phyloP scores from a whole-genome alignment of 768 basidiomycete genomes.

The Agrocybe praecox region DNA sequence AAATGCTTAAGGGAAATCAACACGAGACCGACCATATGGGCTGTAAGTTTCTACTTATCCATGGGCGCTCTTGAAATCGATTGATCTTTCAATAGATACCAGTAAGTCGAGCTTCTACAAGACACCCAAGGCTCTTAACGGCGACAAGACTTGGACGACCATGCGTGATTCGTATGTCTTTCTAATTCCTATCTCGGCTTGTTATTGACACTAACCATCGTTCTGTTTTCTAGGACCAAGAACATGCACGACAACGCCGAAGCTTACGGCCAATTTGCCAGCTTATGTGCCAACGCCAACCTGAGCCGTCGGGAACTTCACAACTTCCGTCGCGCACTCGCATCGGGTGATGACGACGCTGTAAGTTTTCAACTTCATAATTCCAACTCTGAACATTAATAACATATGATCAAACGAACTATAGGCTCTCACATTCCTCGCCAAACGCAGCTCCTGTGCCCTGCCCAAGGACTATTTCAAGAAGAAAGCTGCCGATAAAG shows the following conservation, averaged over 20 bases:
- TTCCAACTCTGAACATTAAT: not conserved
- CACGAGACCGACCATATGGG: not conserved
- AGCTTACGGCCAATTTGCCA: not conserved
- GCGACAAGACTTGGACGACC: not conserved
- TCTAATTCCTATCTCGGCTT: no score
- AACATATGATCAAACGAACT: not conserved
- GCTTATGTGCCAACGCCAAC: not conserved
- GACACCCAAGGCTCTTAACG: not conserved
- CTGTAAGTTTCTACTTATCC: not conserved
- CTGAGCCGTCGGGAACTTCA: not conserved
- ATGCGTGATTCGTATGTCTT: not conserved
- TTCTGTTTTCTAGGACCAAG: not conserved
- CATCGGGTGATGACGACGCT: not conserved
- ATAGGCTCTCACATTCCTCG: not conserved
- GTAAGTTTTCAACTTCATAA: not conserved
- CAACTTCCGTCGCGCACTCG: not conserved
- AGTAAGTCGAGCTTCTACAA: not conserved
- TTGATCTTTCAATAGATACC: not conserved
- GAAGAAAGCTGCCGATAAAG: not conserved
- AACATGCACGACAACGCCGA: conserved; percentile 1
- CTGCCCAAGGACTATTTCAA: not conserved
- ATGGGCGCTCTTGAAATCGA: not conserved
- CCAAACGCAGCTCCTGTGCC: not conserved
- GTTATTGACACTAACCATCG: no score
- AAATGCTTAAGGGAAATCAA: not conserved